Percentiles rank a stretch among this genome's conserved stretches.
These are phyloP conservation scores for Penicillium hesseltinei DNA, from an alignment of 2,329 filamentous ascomycete species.

Conservation along the genomic window DNA sequence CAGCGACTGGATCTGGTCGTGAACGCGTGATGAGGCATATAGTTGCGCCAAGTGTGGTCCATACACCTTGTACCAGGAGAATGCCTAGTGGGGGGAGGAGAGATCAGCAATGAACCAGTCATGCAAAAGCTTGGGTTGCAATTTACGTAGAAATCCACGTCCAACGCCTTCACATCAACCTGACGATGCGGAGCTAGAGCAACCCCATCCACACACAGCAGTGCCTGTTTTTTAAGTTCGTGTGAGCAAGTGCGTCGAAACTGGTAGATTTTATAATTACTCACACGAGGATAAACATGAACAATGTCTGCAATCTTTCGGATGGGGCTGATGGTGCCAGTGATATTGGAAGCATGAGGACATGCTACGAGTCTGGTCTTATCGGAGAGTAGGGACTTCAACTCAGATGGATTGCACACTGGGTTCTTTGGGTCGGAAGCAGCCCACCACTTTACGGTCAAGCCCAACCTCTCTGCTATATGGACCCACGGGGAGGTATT, in stretches of 20 bases:
- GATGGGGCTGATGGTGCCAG: constrained; percentile 63
- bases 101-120: neutral
- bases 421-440: constrained; percentile 54
- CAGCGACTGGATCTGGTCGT: constrained; percentile 56
- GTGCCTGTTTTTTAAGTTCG: constrained; percentile 37
- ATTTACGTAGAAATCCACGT: constrained; percentile 66
- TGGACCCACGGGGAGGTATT: constrained; percentile 73
- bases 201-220: constrained; percentile 73
- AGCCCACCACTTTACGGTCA: constrained; percentile 70
- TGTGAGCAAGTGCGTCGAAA: neutral
- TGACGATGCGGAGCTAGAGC: constrained; percentile 71
- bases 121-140: neutral
- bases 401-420: constrained; percentile 56
- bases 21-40: constrained; percentile 61
- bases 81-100: constrained; percentile 41
- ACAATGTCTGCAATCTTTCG: constrained; percentile 37
- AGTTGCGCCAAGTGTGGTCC: constrained; percentile 72
- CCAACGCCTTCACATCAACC: constrained; percentile 66
- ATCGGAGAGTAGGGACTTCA: constrained; percentile 58
- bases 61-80: constrained; percentile 81
- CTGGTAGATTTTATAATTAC: neutral
- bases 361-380: constrained; percentile 69
- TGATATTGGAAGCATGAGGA: constrained; percentile 72
- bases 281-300: constrained; percentile 45
- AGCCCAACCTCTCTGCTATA: constrained; percentile 59